Base-by-base conservation (phyloP, 106 monocot genomes). In the Gastrodia elata region DNA sequence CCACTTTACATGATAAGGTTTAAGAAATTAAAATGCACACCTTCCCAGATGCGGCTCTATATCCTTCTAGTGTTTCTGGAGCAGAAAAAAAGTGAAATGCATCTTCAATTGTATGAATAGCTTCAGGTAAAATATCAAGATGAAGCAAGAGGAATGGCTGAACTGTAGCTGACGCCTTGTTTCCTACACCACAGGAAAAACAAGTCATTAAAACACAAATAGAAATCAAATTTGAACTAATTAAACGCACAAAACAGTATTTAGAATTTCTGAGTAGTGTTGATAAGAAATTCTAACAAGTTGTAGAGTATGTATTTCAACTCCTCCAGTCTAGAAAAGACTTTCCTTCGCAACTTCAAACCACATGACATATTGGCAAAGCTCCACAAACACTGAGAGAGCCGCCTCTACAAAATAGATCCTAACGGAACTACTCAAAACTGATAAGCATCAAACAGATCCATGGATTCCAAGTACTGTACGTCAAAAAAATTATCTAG, bases 111-210 rank as follows among this genome's bases (percentile, higher is more conserved):
- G 82, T 87, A 65, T 82, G 80, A 65, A 98, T 88, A 37, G 79
- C 79, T 39, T 88, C 87, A 68, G 88, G 86, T 20, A 90, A 81
- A 64, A 98, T 98, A 77, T 98, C 97, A 85, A 98, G 97, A 85
- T 98, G 97, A 70, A 98, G 83, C 75, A 98, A 77, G 27, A 93
- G 90, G 59, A 85, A 98, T 2, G 97, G 97, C 57, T 98, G 90
- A 26, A 98, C 84, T 56, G 97, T 98, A 44, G 86, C 97, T 61
- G 97, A 98, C 32, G 90, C 84, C 81, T 93, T 98, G 73, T 82
- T 93, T 35, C 97, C 93, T 94, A 70, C n/a, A 86, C 65, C 22
- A 65, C 0, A 36, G 16, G 37, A 67, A 38, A 67, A 67, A 67
- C 8, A 67, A 36, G 22, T 18, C 67, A 36, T 67, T 18, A 67